Evolutionary conservation across 495 filamentous ascomycete genomes (phyloP), one percentile per base, ranked within the genome.

Genomic region (Penicillium maclennaniae): DNA sequence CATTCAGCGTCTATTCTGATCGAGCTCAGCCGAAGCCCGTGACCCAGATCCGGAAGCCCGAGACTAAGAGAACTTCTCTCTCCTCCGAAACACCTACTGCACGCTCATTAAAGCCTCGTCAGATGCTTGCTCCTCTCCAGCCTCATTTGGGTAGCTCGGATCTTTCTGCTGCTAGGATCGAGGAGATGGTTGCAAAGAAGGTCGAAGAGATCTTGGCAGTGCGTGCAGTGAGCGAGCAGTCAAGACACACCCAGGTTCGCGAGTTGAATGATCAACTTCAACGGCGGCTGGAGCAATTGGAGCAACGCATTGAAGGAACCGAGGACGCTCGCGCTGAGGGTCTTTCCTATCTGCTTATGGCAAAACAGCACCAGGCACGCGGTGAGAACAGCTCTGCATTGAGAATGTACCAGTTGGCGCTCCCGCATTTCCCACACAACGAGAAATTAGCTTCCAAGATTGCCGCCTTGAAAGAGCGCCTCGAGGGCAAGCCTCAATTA

Each of bases 121-220:
- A 66, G 20, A 65, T 56, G 16, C 65, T 61, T 39, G 64, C 68
- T 49, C 61, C 48, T 17, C 53, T 53, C 8, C 67, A 71, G 38
- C 56, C 71, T 14, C 56, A 46, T 44, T 58, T 58, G 17, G 49
- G 49, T 15, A 50, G 68, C 16, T 69, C 66, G n/a, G 66, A 76
- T 21, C 62, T 95, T 4, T 88, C 87, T 4, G 85, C 87, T 23
- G 84, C 81, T n/a, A 83, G 80, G 49, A 92, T 96, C 37, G 92
- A 96, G 60, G 89, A 91, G 41, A 83, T 97, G 68, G 89, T 98
- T 7, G 87, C 93, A 64, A 87, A 84, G 62, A 95, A 95, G 56
- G 89, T 98, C 0, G 85, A 86, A 41, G 92, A 95, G 64, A 88
- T 93, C 28, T 73, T 97, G 1, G 90, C 91, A 2, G 80, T 86